Evolutionary conservation across 2,329 filamentous ascomycete species (phyloP), one percentile per base, ranked within the genome.

Genomic region (Botrytis porri): DNA sequence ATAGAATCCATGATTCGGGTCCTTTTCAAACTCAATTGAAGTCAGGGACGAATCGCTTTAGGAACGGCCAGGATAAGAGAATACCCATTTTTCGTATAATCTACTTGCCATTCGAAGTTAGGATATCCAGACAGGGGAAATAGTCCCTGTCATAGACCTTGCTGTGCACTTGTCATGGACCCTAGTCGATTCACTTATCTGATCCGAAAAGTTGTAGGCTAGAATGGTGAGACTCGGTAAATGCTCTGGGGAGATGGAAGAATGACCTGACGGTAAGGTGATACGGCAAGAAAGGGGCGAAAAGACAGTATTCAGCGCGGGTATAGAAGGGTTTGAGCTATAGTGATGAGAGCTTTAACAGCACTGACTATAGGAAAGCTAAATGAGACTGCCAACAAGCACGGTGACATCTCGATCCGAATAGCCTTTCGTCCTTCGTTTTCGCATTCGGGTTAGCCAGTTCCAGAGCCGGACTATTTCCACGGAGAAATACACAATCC

Each of bases 151-250:
- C 48, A 16, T 51, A 7, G 48, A 16, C 48, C 48, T n/a, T 51
- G 48, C n/a, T 25, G 7, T 54, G 6, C 25, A n/a, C 12, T n/a
- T 54, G 25, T n/a, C 59, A n/a, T 41, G 37, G 35, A 14, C 48
- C 48, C 35, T 29, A 25, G 62, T 48, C 41, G 62, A 45, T n/a
- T 65, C 9, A n/a, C 63, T 66, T 66, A 66, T 66, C 63, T 51
- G 63, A 66, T 51, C 63, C 63, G 43, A 51, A 39, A 25, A 32
- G 25, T n/a, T 20, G 25, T 51, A 45, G 63, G 43, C 43, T 51
- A 14, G 20, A 48, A n/a, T 48, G 43, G 14, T 32, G 45, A 35
- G 20, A 37, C 14, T 63, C 39, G 61, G 43, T 65, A 48, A 25
- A 7, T 65, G 63, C 14, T 37, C 43, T 37, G 63, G 41, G 10